These are phyloP conservation scores for Trypanosoma cruzi DNA, from an alignment of 208 protist genomes.

Conservation along the genomic window DNA sequence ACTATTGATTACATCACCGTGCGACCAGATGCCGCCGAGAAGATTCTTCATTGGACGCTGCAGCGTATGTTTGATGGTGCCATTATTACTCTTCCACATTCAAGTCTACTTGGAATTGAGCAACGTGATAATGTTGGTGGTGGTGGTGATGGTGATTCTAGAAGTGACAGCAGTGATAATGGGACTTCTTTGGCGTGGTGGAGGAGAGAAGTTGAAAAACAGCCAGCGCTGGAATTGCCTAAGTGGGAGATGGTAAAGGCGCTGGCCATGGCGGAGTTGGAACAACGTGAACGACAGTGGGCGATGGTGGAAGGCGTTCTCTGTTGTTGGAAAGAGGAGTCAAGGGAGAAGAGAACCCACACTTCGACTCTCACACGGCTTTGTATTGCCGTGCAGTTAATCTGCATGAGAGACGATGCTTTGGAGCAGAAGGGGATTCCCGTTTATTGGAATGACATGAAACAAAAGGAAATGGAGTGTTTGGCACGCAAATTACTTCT, in stretches of 20 bases:
- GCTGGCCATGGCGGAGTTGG: constrained; percentile 13
- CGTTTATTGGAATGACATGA: neutral
- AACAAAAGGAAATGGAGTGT: neutral
- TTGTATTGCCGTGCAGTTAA: constrained; percentile 19
- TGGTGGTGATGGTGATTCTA: constrained; percentile 1
- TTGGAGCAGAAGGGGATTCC: neutral
- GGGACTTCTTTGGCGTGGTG: constrained; percentile 4
- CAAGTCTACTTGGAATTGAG: neutral
- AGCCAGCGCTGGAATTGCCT: constrained; percentile 11
- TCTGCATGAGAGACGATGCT: constrained; percentile 5
- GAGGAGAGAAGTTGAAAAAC: constrained; percentile 6
- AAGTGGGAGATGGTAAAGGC: constrained; percentile 26
- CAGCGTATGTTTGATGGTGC: constrained; percentile 19
- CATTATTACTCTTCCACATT: constrained; percentile 4
- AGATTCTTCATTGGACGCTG: constrained; percentile 14
- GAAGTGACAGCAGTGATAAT: neutral
- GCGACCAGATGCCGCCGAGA: constrained; percentile 15
- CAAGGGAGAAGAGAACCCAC: neutral
- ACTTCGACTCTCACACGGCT: constrained; percentile 9
- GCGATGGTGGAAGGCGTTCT: neutral
- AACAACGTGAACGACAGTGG: constrained; percentile 16
- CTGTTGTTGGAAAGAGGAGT: neutral
- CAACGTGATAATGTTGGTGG: neutral
- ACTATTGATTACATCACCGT: constrained; percentile 7
- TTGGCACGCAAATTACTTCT: constrained; percentile 16